Conservation (phyloP, 352 stramenopile species). For the Phytophthora pini region DNA sequence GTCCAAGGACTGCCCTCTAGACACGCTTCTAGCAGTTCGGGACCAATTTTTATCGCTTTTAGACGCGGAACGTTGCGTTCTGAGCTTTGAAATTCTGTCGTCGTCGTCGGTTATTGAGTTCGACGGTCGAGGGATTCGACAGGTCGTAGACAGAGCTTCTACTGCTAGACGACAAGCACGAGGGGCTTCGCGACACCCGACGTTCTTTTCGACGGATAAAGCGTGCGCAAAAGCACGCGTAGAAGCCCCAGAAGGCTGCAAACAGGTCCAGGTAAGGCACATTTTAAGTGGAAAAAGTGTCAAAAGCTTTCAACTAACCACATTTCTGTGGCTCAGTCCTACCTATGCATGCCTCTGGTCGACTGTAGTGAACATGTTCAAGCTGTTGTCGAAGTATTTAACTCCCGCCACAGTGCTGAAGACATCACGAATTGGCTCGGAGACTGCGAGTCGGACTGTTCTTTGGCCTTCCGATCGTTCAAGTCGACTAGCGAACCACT, state of each 20-base stretch:
- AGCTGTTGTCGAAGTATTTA: slow-evolving; percentile 75
- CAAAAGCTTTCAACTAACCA: not conserved
- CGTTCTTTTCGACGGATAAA: slow-evolving; percentile 42
- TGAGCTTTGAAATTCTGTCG: slow-evolving; percentile 53
- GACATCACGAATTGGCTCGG: slow-evolving; percentile 56
- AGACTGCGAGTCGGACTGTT: slow-evolving; percentile 28
- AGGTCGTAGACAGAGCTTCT: slow-evolving; percentile 34
- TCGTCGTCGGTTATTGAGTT: slow-evolving; percentile 59
- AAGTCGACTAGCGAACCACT: slow-evolving; percentile 47
- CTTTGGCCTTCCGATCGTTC: slow-evolving; percentile 15
- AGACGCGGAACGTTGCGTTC: slow-evolving; percentile 66
- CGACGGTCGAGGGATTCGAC: slow-evolving; percentile 57
- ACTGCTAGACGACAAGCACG: slow-evolving; percentile 34
- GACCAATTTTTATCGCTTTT: slow-evolving; percentile 72
- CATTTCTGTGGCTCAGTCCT: slow-evolving; percentile 41
- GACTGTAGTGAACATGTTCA: slow-evolving; percentile 58
- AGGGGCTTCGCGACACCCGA: slow-evolving; percentile 19
- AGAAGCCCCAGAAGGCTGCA: slow-evolving; percentile 36
- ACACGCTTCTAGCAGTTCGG: slow-evolving; percentile 34
- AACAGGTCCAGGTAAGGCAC: slow-evolving; percentile 49
- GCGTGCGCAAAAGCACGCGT: slow-evolving; percentile 29
- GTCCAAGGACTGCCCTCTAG: slow-evolving; percentile 16
- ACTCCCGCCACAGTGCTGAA: slow-evolving; percentile 54
- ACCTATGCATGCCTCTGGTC: slow-evolving; percentile 74
- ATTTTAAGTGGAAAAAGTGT: not conserved